Percentiles rank a stretch among this genome's conserved stretches.
These are phyloP conservation scores for Botrytis medusae DNA, from an alignment of 2,329 filamentous ascomycete species.

Conservation along the genomic window DNA sequence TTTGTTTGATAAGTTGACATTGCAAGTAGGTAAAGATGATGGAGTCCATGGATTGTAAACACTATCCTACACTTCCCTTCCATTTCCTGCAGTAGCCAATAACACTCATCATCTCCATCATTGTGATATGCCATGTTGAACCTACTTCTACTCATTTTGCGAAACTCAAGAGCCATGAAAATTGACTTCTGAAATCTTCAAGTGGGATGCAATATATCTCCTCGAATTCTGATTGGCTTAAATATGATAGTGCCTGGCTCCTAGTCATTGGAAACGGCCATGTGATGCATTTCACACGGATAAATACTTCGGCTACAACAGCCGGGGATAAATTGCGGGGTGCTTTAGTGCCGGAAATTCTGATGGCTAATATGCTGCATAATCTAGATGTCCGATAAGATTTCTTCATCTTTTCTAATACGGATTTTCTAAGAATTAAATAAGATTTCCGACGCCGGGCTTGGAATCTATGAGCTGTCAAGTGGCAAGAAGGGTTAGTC, in stretches of 20 bases:
- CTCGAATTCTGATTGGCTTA: neutral
- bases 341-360: neutral
- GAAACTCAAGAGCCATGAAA: neutral
- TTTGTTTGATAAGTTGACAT: neutral
- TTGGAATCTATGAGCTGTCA: neutral
- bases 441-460: neutral
- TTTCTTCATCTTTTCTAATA: neutral
- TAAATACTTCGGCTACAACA: neutral
- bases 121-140: too few species aligned
- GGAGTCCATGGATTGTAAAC: neutral
- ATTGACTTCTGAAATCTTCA: neutral
- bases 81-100: neutral
- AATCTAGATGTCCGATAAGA: neutral
- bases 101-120: neutral
- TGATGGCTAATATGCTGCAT: neutral
- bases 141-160: too few species aligned
- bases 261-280: neutral
- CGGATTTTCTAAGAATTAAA: neutral
- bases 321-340: conserved; percentile 8
- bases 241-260: neutral
- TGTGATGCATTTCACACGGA: neutral
- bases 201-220: neutral
- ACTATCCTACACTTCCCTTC: neutral
- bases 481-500: neutral
- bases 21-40: neutral